Evolutionary conservation across 1,139 yeast species (phyloP), one percentile per base, ranked within the genome.

Genomic region (Eremothecium coryli): DNA sequence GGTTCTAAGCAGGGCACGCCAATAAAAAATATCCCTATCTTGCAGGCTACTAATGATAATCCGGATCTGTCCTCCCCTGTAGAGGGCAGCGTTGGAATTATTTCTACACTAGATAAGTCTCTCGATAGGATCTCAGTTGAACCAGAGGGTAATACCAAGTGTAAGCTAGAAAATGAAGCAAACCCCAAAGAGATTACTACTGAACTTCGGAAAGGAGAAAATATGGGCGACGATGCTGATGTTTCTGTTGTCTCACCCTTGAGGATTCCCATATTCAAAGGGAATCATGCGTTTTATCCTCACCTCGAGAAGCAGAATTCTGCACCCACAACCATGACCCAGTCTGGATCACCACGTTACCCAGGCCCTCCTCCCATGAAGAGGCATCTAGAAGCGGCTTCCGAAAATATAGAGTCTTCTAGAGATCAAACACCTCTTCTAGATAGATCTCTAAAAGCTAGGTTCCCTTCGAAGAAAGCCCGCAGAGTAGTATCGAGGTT

Each of bases 381-480:
- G 25, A 25, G 23, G 14, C 23, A 26, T 33, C 10, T 21, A 12
- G 15, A 9, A 28, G 11, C 4, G 5, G 3, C 13, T 16, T 10
- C 7, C 13, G 27, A 29, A 12, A 21, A 26, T 16, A 18, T 18
- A 17, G 30, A 26, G 18, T 5, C 7, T 25, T 12, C 22, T 22
- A n/a, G n/a, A n/a, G n/a, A n/a, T n/a, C n/a, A n/a, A n/a, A n/a
- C n/a, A n/a, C n/a, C n/a, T n/a, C n/a, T n/a, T n/a, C n/a, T n/a
- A n/a, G n/a, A n/a, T n/a, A n/a, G n/a, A n/a, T n/a, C 45, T 10
- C 31, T 48, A 16, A 38, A 38, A 10, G 31, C 31, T 8, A 46
- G 46, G 29, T 44, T 48, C 23, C 51, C 49, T 3, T 35, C 49
- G 9, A 43, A 36, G 23, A 50, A 49, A 33, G 33, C 46, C 8